Percentiles rank a stretch among this genome's conserved stretches.
Evolutionary conservation across 345 rosid genomes (phyloP).

Genomic region (Lagerstroemia speciosa): DNA sequence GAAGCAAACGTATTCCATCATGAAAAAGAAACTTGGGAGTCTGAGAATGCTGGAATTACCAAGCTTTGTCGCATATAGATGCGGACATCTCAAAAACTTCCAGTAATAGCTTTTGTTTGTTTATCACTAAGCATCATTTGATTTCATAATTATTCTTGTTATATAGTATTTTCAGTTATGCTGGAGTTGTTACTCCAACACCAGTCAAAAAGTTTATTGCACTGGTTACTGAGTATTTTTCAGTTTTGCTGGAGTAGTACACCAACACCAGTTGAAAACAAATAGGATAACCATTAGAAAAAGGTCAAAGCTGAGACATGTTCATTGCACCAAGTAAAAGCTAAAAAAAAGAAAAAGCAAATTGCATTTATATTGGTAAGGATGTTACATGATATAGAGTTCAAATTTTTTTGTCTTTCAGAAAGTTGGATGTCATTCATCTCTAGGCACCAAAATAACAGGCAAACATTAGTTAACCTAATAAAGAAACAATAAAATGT

Average conservation of each 20-base stretch:
- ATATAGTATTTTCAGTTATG: not conserved
- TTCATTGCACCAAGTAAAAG: not conserved
- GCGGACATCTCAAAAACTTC: not conserved
- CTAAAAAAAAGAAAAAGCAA: not conserved
- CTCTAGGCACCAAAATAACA: no score
- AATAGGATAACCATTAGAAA: not conserved
- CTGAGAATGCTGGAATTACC: not conserved
- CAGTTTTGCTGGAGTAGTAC: not conserved
- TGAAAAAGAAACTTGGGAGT: not conserved
- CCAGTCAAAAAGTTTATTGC: not conserved
- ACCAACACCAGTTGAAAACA: not conserved
- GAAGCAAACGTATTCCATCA: not conserved
- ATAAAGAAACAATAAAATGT: not conserved
- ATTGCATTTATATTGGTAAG: not conserved
- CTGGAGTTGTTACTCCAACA: not conserved
- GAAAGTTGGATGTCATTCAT: not conserved
- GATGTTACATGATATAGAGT: not conserved
- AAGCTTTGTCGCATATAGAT: not conserved
- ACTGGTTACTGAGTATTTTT: not conserved
- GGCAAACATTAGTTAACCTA: not conserved
- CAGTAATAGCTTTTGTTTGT: not conserved
- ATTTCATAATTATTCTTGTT: not conserved
- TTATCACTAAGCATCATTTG: not conserved
- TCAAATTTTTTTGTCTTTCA: not conserved
- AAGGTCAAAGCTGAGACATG: not conserved